Base-by-base conservation (phyloP, 2,329 filamentous ascomycete genomes). In the Talaromyces marneffei region DNA sequence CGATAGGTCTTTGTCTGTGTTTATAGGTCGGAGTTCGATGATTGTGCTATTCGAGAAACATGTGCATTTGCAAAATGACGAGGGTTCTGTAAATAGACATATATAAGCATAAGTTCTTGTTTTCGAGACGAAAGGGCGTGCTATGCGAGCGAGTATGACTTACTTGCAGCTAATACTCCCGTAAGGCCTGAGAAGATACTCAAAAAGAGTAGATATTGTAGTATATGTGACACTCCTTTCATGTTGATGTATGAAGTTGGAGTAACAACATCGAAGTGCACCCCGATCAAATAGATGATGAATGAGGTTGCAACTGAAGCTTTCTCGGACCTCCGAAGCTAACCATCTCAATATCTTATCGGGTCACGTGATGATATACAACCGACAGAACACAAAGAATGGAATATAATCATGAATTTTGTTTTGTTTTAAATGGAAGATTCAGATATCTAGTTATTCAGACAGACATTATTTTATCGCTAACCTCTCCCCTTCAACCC, bases 31-130 rank as follows among this genome's bases (percentile, higher is more conserved):
- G 61, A 88, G 82, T 18, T 85, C 82, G 65, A 89, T 87, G 57
- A 89, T 87, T 59, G 85, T 87, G 75, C 82, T 85, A 71, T 88
- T 88, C 56, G 80, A 80, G 74, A 85, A 85, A 73, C 86, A 88
- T 61, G 85, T 87, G 72, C 86, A 89, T 83, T 88, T 89, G 82
- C 86, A 89, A 75, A 88, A 89, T 62, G 85, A 87, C 16, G 85
- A 84, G 12, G 75, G 75, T 9, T 71, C 75, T 78, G 56, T n/a
- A 52, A 29, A 14, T 5, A 3, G 8, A n/a, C n/a, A 40, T 12
- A 6, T 2, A 58, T 37, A 10, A 35, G 18, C 25, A 20, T 20
- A 18, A 16, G 16, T 50, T 20, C 18, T 37, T 44, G 27, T 53
- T 8, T 16, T 31, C 7, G 6, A 10, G 52, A 18, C 12, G 35